These are phyloP conservation scores for Diaporthe velutina DNA, from an alignment of 2,329 filamentous ascomycete genomes.

Conservation along the genomic window DNA sequence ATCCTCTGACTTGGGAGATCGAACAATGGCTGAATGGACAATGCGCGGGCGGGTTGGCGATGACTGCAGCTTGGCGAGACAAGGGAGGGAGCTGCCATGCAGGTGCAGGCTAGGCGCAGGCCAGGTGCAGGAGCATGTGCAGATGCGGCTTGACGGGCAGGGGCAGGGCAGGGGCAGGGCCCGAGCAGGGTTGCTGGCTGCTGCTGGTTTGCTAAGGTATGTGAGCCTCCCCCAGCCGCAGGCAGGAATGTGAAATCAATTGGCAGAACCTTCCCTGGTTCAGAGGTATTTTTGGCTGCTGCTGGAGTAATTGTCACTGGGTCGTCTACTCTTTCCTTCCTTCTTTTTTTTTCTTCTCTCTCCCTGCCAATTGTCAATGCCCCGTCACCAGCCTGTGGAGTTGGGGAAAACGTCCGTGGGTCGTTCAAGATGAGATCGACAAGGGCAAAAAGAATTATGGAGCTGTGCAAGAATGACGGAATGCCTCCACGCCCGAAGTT, in stretches of 20 bases:
- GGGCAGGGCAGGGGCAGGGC: not conserved
- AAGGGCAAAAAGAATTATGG: conserved; percentile 17
- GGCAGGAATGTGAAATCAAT: not conserved
- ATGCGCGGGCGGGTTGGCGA: conserved; percentile 10
- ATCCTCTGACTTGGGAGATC: not conserved
- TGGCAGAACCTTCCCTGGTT: not conserved
- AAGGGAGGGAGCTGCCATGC: conserved; percentile 30
- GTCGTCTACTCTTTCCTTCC: not conserved
- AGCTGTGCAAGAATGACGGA: conserved; percentile 25
- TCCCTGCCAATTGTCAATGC: not conserved
- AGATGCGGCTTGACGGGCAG: conserved; percentile 18
- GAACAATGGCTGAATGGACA: conserved; percentile 19
- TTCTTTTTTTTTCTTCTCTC: not conserved
- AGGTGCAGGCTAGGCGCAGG: conserved; percentile 24
- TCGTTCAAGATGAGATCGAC: conserved; percentile 29
- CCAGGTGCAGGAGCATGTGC: conserved; percentile 26
- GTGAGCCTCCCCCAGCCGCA: conserved; percentile 3
- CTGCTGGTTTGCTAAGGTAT: too few relatives aligned
- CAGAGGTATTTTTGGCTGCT: not conserved
- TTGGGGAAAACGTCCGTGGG: conserved; percentile 14
- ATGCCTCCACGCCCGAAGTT: conserved; percentile 23
- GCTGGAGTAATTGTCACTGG: not conserved
- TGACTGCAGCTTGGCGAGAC: conserved; percentile 29
- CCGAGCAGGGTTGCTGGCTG: not conserved
- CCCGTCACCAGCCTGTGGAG: not conserved